These are phyloP conservation scores for Saksenaea oblongispora DNA, from an alignment of 371 early-diverging fungal species.

Conservation along the genomic window DNA sequence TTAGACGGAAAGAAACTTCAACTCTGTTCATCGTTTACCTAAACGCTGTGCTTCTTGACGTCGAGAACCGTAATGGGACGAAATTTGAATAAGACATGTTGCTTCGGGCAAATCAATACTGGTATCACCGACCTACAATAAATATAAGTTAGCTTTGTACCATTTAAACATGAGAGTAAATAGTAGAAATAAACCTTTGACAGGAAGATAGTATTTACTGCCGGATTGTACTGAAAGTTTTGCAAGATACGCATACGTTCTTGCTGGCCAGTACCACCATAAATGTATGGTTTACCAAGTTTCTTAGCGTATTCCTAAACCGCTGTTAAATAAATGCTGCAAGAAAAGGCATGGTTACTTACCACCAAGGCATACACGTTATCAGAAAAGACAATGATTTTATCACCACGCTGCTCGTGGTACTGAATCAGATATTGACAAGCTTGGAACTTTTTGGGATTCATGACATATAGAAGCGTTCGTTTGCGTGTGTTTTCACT, in stretches of 20 bases:
- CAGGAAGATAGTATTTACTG: constrained; percentile 95
- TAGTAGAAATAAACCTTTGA: constrained; percentile 78
- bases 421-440: constrained; percentile 97
- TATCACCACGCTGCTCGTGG: constrained; percentile 97
- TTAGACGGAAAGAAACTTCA: not conserved
- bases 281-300: constrained; percentile 93
- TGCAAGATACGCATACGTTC: constrained; percentile 97
- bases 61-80: constrained; percentile 98
- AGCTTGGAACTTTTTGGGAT: constrained; percentile 98
- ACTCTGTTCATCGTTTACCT: constrained; percentile 41
- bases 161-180: not conserved
- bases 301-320: constrained; percentile 86
- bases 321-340: not conserved
- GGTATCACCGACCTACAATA: constrained; percentile 89
- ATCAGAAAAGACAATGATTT: constrained; percentile 99
- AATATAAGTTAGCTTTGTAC: not conserved
- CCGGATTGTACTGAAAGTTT: constrained; percentile 95
- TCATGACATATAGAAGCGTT: constrained; percentile 95
- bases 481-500: constrained; percentile 75
- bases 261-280: constrained; percentile 94
- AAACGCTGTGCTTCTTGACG: constrained; percentile 99
- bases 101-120: constrained; percentile 99
- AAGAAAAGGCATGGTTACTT: constrained; percentile 9
- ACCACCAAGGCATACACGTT: constrained; percentile 97
- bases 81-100: constrained; percentile 98